Base-by-base conservation (phyloP, 2,329 filamentous ascomycete species). In the Pseudocercospora crystallina region DNA sequence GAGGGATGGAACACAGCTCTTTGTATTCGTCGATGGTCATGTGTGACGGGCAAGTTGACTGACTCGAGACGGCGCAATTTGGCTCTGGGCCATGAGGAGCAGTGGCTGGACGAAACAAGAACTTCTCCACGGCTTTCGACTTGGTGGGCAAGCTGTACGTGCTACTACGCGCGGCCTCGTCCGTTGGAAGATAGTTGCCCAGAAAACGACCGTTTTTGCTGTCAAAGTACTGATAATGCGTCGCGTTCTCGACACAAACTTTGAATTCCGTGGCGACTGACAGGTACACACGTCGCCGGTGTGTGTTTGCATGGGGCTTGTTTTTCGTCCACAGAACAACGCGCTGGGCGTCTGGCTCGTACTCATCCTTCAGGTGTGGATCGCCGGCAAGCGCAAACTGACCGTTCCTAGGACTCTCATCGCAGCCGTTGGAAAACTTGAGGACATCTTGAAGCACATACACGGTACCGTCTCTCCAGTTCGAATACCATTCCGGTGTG, bases 1-100 rank as follows among this genome's bases (percentile, higher is more conserved):
- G 69, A 1, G 80, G 58, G 0, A 82, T 63, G 0, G 65, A 69
- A 50, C 81, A 77, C 43, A 77, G 77, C 0, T 81, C 73, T 17
- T 73, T 69, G 41, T 75, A 84, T 47, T 85, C 82, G 11, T 82
- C 76, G 0, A 73, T 42, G 1, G 73, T 75, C 20, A 81, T 49
- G 0, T 70, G 67, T 8, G 45, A 8, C 0, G 81, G 79, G 39
- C 81, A 82, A 1, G 65, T 64, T 0, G 70, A 65, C 30, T 80
- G 77, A 10, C 68, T 79, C 0, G 80, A 77, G 31, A 82, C 65
- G 4, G 60, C 57, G 2, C 14, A 30, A 36, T 65, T 66, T 0
- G 58, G 60, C 12, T 52, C 5, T 15, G 34, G 9, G 1, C 61
- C 58, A 51, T 60, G 44, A 4, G 56, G 47, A 0, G 8, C 5